phyloP scores from a whole-genome alignment of 2,329 filamentous ascomycete species.

The Cladosporium colombiae region DNA sequence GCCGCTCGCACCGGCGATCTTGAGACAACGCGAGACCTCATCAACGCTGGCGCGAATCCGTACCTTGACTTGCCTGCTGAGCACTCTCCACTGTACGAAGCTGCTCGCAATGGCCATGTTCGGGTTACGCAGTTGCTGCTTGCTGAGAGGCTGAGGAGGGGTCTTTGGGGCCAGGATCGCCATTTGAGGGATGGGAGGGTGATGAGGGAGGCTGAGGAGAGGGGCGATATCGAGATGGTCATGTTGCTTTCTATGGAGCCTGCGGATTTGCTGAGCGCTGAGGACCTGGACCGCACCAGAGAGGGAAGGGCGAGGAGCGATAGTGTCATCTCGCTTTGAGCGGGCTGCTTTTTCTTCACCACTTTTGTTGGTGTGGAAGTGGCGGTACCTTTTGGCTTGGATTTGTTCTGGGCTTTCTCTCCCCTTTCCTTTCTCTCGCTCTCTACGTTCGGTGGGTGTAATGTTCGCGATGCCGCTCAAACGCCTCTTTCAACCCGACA shows the following conservation, averaged over 20 bases:
- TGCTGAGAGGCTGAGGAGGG: slow-evolving; percentile 11
- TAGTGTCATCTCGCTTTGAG: slow-evolving; percentile 11
- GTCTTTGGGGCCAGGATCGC: slow-evolving; percentile 14
- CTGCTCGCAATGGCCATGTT: slow-evolving; percentile 6
- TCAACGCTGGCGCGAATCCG: slow-evolving; percentile 8
- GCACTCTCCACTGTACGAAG: slow-evolving; percentile 13
- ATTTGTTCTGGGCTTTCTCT: not conserved
- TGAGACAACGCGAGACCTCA: not conserved
- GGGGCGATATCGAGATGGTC: slow-evolving; percentile 17
- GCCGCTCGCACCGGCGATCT: slow-evolving; percentile 11
- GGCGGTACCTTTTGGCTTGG: not conserved
- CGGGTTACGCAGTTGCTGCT: slow-evolving; percentile 15
- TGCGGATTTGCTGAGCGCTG: slow-evolving; percentile 8
- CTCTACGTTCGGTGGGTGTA: slow-evolving; percentile 11
- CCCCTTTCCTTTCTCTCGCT: not conserved
- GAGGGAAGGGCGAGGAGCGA: slow-evolving; percentile 13
- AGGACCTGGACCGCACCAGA: slow-evolving; percentile 3
- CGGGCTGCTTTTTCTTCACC: not conserved
- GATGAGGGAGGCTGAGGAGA: slow-evolving; percentile 18
- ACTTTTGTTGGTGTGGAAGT: not conserved
- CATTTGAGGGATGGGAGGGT: slow-evolving; percentile 10
- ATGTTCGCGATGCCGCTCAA: slow-evolving; percentile 53
- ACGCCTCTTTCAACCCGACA: slow-evolving; percentile 65
- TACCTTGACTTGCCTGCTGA: slow-evolving; percentile 10
- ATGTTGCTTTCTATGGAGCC: slow-evolving; percentile 15